Evolutionary conservation across 2,329 filamentous ascomycete genomes (phyloP), one percentile per base, ranked within the genome.

Genomic region (Ascosphaera apis): DNA sequence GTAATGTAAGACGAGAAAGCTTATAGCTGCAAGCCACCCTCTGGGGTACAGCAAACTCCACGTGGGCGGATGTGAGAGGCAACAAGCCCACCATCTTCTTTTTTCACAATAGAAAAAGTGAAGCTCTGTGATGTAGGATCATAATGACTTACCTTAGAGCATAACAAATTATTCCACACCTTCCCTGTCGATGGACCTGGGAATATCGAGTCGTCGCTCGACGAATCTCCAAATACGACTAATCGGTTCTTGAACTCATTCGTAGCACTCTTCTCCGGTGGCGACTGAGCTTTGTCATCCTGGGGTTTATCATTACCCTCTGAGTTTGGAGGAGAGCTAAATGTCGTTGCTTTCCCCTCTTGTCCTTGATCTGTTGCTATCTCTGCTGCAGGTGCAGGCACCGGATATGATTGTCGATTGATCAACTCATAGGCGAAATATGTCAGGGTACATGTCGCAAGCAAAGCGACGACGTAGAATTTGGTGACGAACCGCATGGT

Each of bases 141-240:
- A 21, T 39, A 28, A 15, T 17, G 15, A 27, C 44, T 42, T 48
- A 55, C 53, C 47, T 48, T 45, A 31, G 46, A 48, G 42, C 53
- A 57, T 31, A 57, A 48, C 46, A 46, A 48, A 39, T 53, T 49
- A 15, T 50, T 52, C 50, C 52, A 56, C 15, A 51, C 43, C 33
- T 41, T 42, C 3, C 48, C 52, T 34, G 48, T 46, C 11, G 9
- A 18, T 9, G 39, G 31, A 6, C 39, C 33, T 9, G 47, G 43
- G 28, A 46, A 45, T 3, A 46, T 47, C 40, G 50, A 45, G 39
- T 47, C 49, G 33, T 54, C 53, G 32, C 52, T 55, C 54, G 51
- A 56, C 6, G 55, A 52, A 42, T 57, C 53, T 4, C 54, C 53
- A 43, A 56, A 57, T 4, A 55, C 48, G 2, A 56, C 52, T 37